Evolutionary conservation across 1,284 basidiomycete genomes (phyloP).

Genomic region (Rhodotorula sp.): DNA sequence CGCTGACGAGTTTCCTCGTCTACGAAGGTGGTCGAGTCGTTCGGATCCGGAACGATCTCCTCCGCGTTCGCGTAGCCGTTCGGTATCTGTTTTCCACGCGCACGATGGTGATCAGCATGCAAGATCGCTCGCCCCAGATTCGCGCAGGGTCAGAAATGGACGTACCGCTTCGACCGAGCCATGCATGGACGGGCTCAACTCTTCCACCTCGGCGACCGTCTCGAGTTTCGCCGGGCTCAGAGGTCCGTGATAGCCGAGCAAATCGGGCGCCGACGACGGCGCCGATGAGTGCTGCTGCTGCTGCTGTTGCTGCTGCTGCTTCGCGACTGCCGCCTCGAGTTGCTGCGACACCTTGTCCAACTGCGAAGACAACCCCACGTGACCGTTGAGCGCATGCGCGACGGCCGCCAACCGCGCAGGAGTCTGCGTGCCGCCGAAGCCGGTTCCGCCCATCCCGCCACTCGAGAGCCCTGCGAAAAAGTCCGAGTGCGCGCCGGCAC

Average conservation of each 20-base stretch:
- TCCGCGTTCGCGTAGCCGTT: conserved; percentile 16
- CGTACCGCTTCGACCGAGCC: neutral
- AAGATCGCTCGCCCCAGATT: too few species aligned
- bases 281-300: conserved; percentile 2
- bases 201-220: conserved; percentile 13
- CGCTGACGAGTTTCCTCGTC: conserved; percentile 26
- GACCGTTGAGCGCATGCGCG: conserved; percentile 3
- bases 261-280: conserved; percentile 1
- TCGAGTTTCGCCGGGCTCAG: conserved; percentile 21
- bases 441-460: neutral
- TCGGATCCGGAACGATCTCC: conserved; percentile 16
- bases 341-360: conserved; percentile 30
- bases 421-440: conserved; percentile 17
- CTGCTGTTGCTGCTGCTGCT: conserved; percentile 22
- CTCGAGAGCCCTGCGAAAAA: conserved; percentile 24
- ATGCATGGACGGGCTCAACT: neutral
- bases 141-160: neutral
- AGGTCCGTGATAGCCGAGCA: conserved; percentile 1
- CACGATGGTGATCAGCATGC: too few species aligned
- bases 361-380: conserved; percentile 22
- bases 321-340: conserved; percentile 22
- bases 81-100: neutral
- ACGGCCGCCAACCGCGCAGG: conserved; percentile 9
- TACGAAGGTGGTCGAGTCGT: conserved; percentile 33
- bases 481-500: conserved; percentile 20